A percentile compares a stretch with the other conserved stretches of the same genome.
Conservation (phyloP, 169 alveolate species). For the Eimeria praecox region DNA sequence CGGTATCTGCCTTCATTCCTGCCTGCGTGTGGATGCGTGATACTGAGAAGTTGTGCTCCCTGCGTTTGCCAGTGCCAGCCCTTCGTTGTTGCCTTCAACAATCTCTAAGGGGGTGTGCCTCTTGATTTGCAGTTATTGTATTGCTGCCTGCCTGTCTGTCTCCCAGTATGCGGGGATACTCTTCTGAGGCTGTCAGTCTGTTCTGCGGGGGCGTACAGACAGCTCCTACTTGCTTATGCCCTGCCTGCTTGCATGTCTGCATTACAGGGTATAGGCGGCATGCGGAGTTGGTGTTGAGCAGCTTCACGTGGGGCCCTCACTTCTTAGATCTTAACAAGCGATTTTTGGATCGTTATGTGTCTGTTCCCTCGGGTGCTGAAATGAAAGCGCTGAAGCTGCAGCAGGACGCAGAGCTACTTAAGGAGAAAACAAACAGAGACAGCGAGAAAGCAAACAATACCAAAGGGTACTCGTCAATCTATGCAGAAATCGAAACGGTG, state of each 20-base stretch:
- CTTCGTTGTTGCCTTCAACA: too few relatives aligned
- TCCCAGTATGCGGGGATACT: not conserved
- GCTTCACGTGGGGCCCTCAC: constrained; percentile 24
- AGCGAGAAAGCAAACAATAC: not conserved
- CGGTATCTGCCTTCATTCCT: too few relatives aligned
- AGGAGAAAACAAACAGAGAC: not conserved
- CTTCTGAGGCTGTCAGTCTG: not conserved
- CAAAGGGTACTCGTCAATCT: not conserved
- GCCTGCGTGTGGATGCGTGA: too few relatives aligned
- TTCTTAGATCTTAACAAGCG: constrained; percentile 5
- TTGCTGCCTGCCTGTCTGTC: not conserved
- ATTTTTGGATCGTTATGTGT: constrained; percentile 1
- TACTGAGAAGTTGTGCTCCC: too few relatives aligned
- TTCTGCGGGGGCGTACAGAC: not conserved
- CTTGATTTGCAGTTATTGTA: not conserved
- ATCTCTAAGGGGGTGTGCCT: not conserved
- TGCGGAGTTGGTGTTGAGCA: not conserved
- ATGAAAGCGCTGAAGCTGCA: constrained; percentile 22
- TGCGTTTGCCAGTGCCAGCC: too few relatives aligned
- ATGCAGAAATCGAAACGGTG: not conserved
- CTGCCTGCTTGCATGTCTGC: not conserved
- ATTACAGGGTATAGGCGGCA: constrained; percentile 25
- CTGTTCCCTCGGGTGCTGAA: not conserved
- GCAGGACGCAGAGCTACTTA: constrained; percentile 6
- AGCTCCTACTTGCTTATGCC: not conserved